Evolutionary conservation across 805 yeast genomes (phyloP), one percentile per base, ranked within the genome.

Genomic region (Kodamaea leandrae): DNA sequence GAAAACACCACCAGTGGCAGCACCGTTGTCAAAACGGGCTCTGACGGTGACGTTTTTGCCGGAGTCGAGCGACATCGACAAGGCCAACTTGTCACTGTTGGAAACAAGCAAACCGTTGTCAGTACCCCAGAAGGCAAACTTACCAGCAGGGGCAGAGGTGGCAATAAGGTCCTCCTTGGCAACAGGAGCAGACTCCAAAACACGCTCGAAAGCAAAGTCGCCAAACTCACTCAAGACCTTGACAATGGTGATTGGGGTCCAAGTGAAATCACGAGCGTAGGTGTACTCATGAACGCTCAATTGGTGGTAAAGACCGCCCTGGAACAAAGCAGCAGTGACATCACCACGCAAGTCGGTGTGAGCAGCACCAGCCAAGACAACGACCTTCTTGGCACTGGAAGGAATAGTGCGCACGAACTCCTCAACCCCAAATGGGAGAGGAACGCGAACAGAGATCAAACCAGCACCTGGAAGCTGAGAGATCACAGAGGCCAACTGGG

Each of bases 1-100:
- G 58, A 82, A 80, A 6, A 78, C 57, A 47, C 97, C 97, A 27
- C 90, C 93, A 25, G 90, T 91, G 38, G 76, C 77, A 12, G 78
- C 67, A 26, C 72, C 58, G 60, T 86, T 89, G 61, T 91, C 96
- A 53, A 70, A 87, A 54, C 77, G 77, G 38, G 84, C 74, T 59
- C 84, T 73, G 59, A 77, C 74, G 39, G 74, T 63, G 42, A 83
- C 74, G 30, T 63, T 55, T 43, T 77, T 68, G 38, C 71, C 57
- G 44, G 76, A 76, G 51, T 78, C 83, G 54, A 84, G 70, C 2
- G 95, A 80, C 50, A 84, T 71, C 16, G 86, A 71, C 46, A 81
- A 84, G 0, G 89, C 83, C 46, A 87, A 63, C 51, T 76, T 78
- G 19, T 82, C 72, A 12, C 90, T 79, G 34, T 81, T 76, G 26